Percentiles rank a stretch among this genome's conserved stretches.
Evolutionary conservation across 2,329 filamentous ascomycete genomes (phyloP).

Genomic region (Colletotrichum endophyticum): DNA sequence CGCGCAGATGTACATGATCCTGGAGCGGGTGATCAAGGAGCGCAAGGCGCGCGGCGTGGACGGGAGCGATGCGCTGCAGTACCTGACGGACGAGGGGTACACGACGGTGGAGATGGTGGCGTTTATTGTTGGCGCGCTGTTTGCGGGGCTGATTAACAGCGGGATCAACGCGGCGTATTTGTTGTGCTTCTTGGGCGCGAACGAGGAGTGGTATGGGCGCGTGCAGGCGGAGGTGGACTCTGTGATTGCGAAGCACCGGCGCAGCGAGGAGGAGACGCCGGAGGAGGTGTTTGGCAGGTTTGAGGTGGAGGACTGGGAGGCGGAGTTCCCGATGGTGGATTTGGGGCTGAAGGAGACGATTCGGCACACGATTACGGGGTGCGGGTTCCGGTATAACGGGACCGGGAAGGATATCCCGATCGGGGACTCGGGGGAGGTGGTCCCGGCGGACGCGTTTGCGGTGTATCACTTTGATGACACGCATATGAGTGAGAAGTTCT

Average conservation of each 20-base stretch:
- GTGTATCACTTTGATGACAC: conserved; percentile 52
- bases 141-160: conserved; percentile 62
- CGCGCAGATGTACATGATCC: conserved; percentile 50
- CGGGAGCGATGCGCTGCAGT: conserved; percentile 57
- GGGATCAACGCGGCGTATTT: conserved; percentile 61
- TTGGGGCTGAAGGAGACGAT: conserved; percentile 59
- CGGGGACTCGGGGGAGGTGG: conserved; percentile 48
- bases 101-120: conserved; percentile 45
- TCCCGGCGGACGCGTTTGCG: conserved; percentile 53
- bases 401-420: conserved; percentile 49
- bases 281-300: conserved; percentile 46
- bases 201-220: conserved; percentile 49
- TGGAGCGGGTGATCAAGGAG: conserved; percentile 51
- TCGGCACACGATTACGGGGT: conserved; percentile 51
- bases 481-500: conserved; percentile 52
- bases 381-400: conserved; percentile 56
- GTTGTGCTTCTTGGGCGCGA: conserved; percentile 51
- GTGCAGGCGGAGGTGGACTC: conserved; percentile 51
- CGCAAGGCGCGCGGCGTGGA: conserved; percentile 44
- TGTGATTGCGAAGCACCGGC: conserved; percentile 47
- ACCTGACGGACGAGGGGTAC: conserved; percentile 56
- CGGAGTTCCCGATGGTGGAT: conserved; percentile 57
- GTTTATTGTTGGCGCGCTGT: conserved; percentile 58
- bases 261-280: conserved; percentile 28
- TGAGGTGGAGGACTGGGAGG: conserved; percentile 58